Percentiles rank a stretch among this genome's conserved stretches.
Evolutionary conservation across 78 protist species (phyloP).

Genomic region (Dictyostelium firmibasis): DNA sequence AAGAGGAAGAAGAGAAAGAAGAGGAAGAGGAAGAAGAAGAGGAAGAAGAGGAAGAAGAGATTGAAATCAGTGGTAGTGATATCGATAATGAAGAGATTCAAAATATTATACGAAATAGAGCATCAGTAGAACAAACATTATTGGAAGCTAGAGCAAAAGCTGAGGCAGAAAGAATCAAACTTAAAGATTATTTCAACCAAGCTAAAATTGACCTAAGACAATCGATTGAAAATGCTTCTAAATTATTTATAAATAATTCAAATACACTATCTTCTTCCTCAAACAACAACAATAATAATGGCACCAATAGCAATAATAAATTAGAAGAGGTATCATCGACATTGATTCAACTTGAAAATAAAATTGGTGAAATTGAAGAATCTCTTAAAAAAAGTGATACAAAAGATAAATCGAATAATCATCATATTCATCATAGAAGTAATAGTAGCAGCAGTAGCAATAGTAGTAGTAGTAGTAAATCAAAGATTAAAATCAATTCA

Average conservation of each 20-base stretch:
- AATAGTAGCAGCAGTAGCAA: not conserved
- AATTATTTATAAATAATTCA: not conserved
- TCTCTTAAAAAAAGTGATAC: not conserved
- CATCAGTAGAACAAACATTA: slow-evolving; percentile 5
- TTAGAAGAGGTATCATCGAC: slow-evolving; percentile 39
- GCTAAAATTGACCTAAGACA: slow-evolving; percentile 52
- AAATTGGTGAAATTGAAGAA: slow-evolving; percentile 52
- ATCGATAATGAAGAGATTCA: slow-evolving; percentile 15
- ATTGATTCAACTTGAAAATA: slow-evolving; percentile 13
- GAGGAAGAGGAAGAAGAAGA: not conserved
- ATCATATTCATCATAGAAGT: not conserved
- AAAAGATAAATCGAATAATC: not conserved
- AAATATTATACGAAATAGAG: slow-evolving; percentile 17
- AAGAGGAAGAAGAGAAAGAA: not conserved
- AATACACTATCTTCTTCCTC: not conserved
- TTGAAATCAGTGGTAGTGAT: slow-evolving; percentile 25
- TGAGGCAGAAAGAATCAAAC: slow-evolving; percentile 19
- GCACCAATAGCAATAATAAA: slow-evolving; percentile 5
- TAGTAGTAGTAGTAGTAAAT: not conserved
- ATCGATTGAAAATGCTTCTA: slow-evolving; percentile 32
- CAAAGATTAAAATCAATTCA: slow-evolving; percentile 9
- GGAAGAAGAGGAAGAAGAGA: slow-evolving; percentile 13
- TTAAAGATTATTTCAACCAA: slow-evolving; percentile 14
- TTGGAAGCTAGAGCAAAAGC: slow-evolving; percentile 18
- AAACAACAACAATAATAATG: not conserved